phyloP scores from a whole-genome alignment of 208 protist genomes.

The Leishmania mexicana region DNA sequence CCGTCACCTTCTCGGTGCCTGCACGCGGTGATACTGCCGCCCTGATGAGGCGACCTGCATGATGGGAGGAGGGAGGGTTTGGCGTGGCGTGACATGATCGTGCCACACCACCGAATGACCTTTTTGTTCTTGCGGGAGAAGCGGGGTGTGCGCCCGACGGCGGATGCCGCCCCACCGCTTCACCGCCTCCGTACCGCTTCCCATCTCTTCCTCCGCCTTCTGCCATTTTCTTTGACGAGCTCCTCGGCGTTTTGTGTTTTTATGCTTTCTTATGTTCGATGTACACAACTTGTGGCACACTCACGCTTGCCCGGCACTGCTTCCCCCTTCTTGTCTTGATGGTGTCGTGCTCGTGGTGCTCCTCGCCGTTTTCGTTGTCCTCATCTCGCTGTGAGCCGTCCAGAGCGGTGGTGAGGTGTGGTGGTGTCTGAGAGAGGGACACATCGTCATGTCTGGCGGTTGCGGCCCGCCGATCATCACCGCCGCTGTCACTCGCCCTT shows the following conservation, averaged over 20 bases:
- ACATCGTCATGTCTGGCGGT: neutral
- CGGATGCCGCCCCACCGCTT: neutral
- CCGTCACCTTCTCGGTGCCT: slow-evolving; percentile 1
- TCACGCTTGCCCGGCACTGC: neutral
- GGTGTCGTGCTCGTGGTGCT: neutral
- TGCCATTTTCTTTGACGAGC: neutral
- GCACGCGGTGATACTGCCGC: slow-evolving; percentile 4
- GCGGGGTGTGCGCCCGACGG: neutral
- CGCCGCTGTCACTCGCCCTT: slow-evolving; percentile 1
- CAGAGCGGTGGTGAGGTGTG: neutral
- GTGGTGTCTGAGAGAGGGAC: neutral
- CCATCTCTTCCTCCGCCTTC: neutral
- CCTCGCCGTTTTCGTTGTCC: neutral
- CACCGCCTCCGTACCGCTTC: neutral
- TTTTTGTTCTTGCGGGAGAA: neutral
- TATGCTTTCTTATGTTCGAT: neutral
- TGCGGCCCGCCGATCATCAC: neutral
- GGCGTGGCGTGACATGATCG: neutral
- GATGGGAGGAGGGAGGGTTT: neutral
- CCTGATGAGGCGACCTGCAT: slow-evolving; percentile 1
- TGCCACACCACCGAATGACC: neutral
- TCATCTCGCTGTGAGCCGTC: neutral
- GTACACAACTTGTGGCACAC: neutral
- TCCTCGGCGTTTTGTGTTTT: neutral
- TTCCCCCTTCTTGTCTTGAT: neutral